Evolutionary conservation across 2,329 filamentous ascomycete species (phyloP).

Genomic region (Berkeleyomyces basicola): DNA sequence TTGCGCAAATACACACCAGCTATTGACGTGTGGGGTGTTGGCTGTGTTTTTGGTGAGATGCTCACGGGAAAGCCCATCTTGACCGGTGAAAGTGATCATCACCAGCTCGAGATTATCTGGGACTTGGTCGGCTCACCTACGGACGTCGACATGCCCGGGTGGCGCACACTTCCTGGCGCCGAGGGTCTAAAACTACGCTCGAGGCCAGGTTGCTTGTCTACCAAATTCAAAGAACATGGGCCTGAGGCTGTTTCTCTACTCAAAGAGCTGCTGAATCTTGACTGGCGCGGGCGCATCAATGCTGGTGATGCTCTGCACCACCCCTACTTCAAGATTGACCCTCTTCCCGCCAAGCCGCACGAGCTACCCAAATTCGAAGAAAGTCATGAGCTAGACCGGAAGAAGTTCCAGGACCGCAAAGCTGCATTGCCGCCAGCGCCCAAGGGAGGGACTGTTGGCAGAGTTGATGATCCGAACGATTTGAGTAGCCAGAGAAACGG

Average conservation of each 20-base stretch:
- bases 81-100: conserved; percentile 69
- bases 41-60: conserved; percentile 99
- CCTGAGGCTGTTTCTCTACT: conserved; percentile 62
- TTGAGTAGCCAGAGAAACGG: conserved; percentile 27
- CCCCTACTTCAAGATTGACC: conserved; percentile 69
- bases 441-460: conserved; percentile 76
- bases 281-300: conserved; percentile 80
- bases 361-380: conserved; percentile 89
- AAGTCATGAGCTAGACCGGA: conserved; percentile 87
- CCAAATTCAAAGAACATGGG: conserved; percentile 61
- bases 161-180: conserved; percentile 65
- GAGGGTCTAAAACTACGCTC: conserved; percentile 52
- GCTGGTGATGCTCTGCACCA: conserved; percentile 87
- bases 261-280: conserved; percentile 66
- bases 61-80: conserved; percentile 85
- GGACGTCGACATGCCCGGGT: conserved; percentile 85
- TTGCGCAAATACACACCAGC: conserved; percentile 88
- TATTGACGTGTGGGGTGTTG: conserved; percentile 96
- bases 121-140: conserved; percentile 80
- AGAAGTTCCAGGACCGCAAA: conserved; percentile 76
- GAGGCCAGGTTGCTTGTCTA: conserved; percentile 47
- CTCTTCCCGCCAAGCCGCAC: conserved; percentile 62
- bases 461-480: conserved; percentile 36
- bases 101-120: conserved; percentile 89
- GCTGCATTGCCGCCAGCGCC: conserved; percentile 76